Conservation (phyloP, 1,139 yeast species). For the Meyerozyma smithsonii region DNA sequence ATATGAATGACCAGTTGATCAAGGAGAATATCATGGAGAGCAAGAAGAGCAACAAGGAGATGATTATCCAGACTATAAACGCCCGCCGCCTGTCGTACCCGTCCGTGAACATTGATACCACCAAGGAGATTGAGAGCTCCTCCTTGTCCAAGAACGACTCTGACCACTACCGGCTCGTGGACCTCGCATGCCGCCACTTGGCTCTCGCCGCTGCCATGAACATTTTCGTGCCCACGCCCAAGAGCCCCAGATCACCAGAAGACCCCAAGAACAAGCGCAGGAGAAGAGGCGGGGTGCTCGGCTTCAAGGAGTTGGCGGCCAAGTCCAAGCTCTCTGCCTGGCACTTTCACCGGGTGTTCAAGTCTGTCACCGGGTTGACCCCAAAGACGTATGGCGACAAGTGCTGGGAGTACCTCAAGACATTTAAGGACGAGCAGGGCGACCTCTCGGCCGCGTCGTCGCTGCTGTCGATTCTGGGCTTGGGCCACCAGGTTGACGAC, state of each 20-base stretch:
- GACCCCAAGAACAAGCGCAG: slow-evolving; percentile 41
- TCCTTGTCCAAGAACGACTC: slow-evolving; percentile 51
- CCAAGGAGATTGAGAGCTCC: slow-evolving; percentile 23
- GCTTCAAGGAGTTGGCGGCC: slow-evolving; percentile 84
- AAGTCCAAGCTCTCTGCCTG: slow-evolving; percentile 84
- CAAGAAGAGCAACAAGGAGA: slow-evolving; percentile 25
- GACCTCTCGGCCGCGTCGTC: slow-evolving; percentile 3
- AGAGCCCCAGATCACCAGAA: slow-evolving; percentile 18
- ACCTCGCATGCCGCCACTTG: slow-evolving; percentile 78
- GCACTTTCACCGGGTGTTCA: slow-evolving; percentile 90
- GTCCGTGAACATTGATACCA: slow-evolving; percentile 19
- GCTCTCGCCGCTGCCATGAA: slow-evolving; percentile 74
- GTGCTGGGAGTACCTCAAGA: slow-evolving; percentile 67
- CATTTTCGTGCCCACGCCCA: slow-evolving; percentile 26
- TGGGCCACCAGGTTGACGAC: not conserved
- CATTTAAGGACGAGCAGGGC: slow-evolving; percentile 10
- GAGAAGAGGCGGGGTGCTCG: slow-evolving; percentile 83
- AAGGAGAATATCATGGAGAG: slow-evolving; percentile 36
- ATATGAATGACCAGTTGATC: slow-evolving; percentile 31
- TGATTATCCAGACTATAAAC: slow-evolving; percentile 21
- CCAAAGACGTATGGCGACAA: slow-evolving; percentile 88
- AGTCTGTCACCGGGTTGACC: slow-evolving; percentile 78
- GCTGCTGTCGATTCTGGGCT: slow-evolving; percentile 22
- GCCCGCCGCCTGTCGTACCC: slow-evolving; percentile 25
- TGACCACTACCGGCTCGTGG: slow-evolving; percentile 68